Base-by-base conservation (phyloP, 257 asterid species). In the Plantago major region DNA sequence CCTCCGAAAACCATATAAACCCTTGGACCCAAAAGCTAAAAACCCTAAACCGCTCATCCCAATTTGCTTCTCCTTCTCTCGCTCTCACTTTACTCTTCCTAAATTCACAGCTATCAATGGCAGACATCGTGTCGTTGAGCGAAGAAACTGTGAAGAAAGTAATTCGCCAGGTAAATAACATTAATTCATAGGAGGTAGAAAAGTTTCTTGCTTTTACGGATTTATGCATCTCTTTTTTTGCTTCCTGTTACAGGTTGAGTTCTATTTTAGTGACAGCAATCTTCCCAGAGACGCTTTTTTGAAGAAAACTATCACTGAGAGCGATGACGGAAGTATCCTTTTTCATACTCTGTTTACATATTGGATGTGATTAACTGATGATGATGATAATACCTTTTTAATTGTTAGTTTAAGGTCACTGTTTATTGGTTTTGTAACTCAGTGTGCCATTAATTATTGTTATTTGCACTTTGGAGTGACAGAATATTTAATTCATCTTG, bases 271-370 rank as follows among this genome's bases (percentile, higher is more conserved):
- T 61, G 99, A 89, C 73, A 93, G 99, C 62, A 93, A 89, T 78
- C 96, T 93, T 46, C 96, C 99, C n/a, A 76, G 86, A 62, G 99
- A 93, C 71, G 69, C 65, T 0, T 93, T 93, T 73, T 67, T 93
- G 67, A 79, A 33, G 77, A 78, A 73, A 74, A 79, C 92, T 58
- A 70, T 93, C 52, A 69, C 73, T 49, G 97, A 87, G 52, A 83
- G 86, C 65, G 95, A 90, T 44, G 95, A 87, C 78, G 95, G 97
- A 55, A 68, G 99, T 93, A 93, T 87, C 97, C 83, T 89, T 77
- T 60, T 56, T 18, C 8, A 13, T 12, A 18, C 37, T 11, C 1
- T n/a, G 26, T 22, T 59, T 46, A 37, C 0, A 5, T 7, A 11
- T 3, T 26, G 7, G 0, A 17, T 2, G 4, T 48, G 15, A 10